Base-by-base conservation (phyloP, 306 rosid species). In the Lotus japonicus region DNA sequence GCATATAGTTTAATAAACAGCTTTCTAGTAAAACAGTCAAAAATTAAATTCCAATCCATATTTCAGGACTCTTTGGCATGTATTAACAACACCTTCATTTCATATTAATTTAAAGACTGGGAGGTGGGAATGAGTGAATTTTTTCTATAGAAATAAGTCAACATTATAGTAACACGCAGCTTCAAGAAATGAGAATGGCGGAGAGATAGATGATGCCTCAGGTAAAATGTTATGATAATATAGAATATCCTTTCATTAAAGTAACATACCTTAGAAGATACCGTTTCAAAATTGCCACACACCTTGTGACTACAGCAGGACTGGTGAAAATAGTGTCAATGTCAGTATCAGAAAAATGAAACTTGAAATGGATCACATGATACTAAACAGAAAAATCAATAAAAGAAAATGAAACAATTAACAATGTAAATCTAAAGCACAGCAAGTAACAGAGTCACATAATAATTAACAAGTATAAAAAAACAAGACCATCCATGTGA, bases 281-380 rank as follows among this genome's bases (percentile, higher is more conserved):
- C 76, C 97, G 94, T 81, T 91, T 88, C 77, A 91, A 70, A 72
- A 91, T 88, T 52, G 94, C 87, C 78, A 91, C 94, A 49, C 96
- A 91, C 81, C 96, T 86, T 59, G 91, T 76, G 50, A 91, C 96
- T 36, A 88, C 96, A 69, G 97, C 97, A 38, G 97, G 97, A 73
- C 96, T 91, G 97, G 78, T 61, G 66, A 52, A 83, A 68, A 77
- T 28, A 72, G 84, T 64, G 62, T 49, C 7, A 69, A 57, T 64
- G 74, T 84, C 44, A 83, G 80, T 65, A 58, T 65, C 17, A 33
- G 54, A 64, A 28, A 46, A 45, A 38, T 66, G 58, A 11, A 71
- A 39, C 11, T 9, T 13, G 26, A 33, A n/a, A 21, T 38, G 59
- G 46, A 33, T 64, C 35, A 28, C 44, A 51, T 6, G 18, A 45